Evolutionary conservation across 2,329 filamentous ascomycete genomes (phyloP).

Genomic region (Hymenoscyphus scutula): DNA sequence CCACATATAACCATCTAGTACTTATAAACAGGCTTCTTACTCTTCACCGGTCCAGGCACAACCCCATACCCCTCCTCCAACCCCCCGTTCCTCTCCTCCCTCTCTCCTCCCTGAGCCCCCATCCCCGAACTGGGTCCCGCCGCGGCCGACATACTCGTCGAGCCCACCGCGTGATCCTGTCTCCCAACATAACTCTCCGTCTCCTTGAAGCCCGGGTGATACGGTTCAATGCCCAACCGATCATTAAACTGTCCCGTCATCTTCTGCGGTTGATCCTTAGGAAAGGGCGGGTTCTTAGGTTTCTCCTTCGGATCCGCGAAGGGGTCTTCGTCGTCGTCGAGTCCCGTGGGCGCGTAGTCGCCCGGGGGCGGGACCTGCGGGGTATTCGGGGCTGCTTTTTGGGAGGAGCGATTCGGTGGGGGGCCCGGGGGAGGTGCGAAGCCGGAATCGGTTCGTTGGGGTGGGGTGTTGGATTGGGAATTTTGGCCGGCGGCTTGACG

Average conservation of each 20-base stretch:
- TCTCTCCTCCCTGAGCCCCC: too few species aligned
- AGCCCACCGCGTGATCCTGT: conserved; percentile 28
- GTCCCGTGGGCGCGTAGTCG: conserved; percentile 28
- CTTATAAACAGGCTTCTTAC: conserved; percentile 3
- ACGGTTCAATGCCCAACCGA: conserved; percentile 34
- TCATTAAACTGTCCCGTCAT: conserved; percentile 33
- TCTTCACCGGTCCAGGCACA: neutral
- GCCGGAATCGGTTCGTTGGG: conserved; percentile 22
- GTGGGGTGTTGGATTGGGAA: conserved; percentile 24
- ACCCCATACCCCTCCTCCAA: conserved; percentile 1
- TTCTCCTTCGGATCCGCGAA: conserved; percentile 31
- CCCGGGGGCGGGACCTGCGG: conserved; percentile 32
- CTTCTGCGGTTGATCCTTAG: conserved; percentile 25
- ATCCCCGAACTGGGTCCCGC: neutral
- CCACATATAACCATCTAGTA: too few species aligned
- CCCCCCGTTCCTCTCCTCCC: neutral
- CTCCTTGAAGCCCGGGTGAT: conserved; percentile 36
- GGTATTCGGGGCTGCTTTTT: conserved; percentile 14
- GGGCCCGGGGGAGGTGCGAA: conserved; percentile 24
- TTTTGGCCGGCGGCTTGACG: conserved; percentile 52
- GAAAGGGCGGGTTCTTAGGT: conserved; percentile 24
- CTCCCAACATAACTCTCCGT: conserved; percentile 30
- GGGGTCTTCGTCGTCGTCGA: conserved; percentile 30
- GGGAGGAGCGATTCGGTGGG: conserved; percentile 8
- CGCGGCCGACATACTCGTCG: conserved; percentile 32